phyloP scores from a whole-genome alignment of 2,329 filamentous ascomycete species.

The Fusarium verticillioides region DNA sequence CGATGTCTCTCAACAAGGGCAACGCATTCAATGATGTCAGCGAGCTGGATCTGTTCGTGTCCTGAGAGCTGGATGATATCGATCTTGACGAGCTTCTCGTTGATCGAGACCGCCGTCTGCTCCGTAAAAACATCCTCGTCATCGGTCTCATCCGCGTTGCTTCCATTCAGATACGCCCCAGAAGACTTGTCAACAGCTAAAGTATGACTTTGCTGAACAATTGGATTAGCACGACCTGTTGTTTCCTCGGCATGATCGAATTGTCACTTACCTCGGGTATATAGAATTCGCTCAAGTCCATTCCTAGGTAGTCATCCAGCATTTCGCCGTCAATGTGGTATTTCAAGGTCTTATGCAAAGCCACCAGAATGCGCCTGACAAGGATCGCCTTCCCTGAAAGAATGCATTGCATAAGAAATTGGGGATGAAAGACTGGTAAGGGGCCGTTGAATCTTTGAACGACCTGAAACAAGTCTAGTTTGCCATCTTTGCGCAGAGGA shows the following conservation, averaged over 20 bases:
- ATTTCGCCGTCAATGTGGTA: conserved; percentile 84
- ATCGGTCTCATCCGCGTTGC: conserved; percentile 55
- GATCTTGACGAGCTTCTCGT: conserved; percentile 79
- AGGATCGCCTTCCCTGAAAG: conserved; percentile 78
- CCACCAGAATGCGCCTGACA: conserved; percentile 78
- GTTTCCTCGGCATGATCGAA: neutral
- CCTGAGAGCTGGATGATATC: conserved; percentile 83
- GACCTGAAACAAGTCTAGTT: conserved; percentile 80
- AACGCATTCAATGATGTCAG: conserved; percentile 85
- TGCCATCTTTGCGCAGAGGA: conserved; percentile 60
- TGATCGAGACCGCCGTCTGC: conserved; percentile 74
- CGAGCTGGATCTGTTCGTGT: conserved; percentile 86
- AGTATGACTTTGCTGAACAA: conserved; percentile 28
- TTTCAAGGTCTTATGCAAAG: conserved; percentile 80
- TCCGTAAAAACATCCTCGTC: conserved; percentile 76
- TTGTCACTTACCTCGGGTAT: conserved; percentile 39
- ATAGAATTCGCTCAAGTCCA: conserved; percentile 71
- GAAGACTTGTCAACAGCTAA: conserved; percentile 46
- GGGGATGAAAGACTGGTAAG: conserved; percentile 90
- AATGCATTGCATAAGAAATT: conserved; percentile 88
- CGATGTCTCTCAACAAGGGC: conserved; percentile 87
- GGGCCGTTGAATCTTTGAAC: conserved; percentile 88
- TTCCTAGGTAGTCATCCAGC: conserved; percentile 80
- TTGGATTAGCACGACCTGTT: conserved; percentile 7
- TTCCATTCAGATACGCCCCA: conserved; percentile 52